Conservation (phyloP, 2,329 filamentous ascomycete species). For the Exophiala alcalophila region DNA sequence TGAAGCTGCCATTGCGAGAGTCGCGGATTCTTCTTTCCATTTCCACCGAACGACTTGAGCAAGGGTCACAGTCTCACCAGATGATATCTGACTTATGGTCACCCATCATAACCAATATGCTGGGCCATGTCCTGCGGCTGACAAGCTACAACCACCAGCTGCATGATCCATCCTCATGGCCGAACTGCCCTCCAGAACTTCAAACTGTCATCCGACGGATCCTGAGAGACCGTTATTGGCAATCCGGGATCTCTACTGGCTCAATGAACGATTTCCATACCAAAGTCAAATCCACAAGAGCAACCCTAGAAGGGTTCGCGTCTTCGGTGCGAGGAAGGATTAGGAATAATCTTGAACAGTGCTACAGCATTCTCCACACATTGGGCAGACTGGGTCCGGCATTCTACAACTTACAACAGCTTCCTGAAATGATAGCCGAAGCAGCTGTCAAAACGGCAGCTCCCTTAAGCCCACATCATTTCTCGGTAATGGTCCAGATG, state of each 20-base stretch:
- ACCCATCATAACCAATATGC: constrained; percentile 72
- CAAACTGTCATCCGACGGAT: constrained; percentile 74
- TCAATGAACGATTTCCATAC: constrained; percentile 97
- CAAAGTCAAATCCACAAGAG: constrained; percentile 81
- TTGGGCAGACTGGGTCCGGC: constrained; percentile 82
- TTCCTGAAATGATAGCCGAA: constrained; percentile 77
- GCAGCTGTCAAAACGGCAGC: constrained; percentile 80
- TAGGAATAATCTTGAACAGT: constrained; percentile 84
- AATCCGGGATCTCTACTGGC: constrained; percentile 91
- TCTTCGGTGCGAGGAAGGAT: constrained; percentile 89
- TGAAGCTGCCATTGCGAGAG: constrained; percentile 73
- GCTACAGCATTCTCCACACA: constrained; percentile 90
- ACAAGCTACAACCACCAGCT: constrained; percentile 86
- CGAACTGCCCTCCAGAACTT: constrained; percentile 70
- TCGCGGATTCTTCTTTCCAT: constrained; percentile 92
- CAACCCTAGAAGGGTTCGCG: constrained; percentile 86
- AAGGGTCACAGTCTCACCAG: constrained; percentile 67
- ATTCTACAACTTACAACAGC: constrained; percentile 85
- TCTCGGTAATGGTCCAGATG: constrained; percentile 88
- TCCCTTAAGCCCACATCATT: constrained; percentile 83
- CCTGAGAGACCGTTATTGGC: constrained; percentile 94
- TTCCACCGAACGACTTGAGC: constrained; percentile 83
- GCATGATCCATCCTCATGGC: constrained; percentile 83
- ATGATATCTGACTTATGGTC: constrained; percentile 81
- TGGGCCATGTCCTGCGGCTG: constrained; percentile 83